Evolutionary conservation across 345 rosid genomes (phyloP).

Genomic region (Iberis pinnata): DNA sequence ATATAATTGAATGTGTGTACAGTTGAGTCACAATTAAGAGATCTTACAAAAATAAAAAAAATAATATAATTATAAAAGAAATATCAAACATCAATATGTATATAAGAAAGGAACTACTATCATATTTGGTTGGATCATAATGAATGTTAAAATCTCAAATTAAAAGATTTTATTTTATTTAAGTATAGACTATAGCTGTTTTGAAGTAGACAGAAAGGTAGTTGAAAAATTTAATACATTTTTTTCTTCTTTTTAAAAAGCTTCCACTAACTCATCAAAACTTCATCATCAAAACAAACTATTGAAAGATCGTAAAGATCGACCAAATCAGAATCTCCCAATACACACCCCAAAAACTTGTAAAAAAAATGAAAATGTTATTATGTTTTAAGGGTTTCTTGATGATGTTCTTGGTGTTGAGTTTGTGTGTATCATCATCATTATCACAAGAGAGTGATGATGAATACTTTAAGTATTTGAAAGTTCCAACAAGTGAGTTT

Average conservation of each 20-base stretch:
- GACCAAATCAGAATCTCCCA: too few species aligned
- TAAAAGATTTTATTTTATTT: not conserved
- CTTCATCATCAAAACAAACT: conserved; percentile 22
- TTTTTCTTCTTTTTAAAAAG: conserved; percentile 14
- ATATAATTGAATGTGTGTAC: conserved; percentile 18
- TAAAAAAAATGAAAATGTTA: conserved; percentile 9
- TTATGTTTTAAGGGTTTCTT: conserved; percentile 17
- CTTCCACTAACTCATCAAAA: conserved; percentile 17
- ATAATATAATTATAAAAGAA: too few species aligned
- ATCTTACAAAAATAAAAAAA: not conserved
- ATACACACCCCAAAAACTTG: not conserved
- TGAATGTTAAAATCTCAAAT: too few species aligned
- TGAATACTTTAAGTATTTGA: conserved; percentile 29
- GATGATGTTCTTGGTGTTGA: conserved; percentile 20
- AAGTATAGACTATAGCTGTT: conserved; percentile 23
- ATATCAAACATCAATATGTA: too few species aligned
- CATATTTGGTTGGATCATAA: too few species aligned
- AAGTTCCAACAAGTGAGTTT: conserved; percentile 42
- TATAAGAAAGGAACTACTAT: too few species aligned
- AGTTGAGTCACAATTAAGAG: conserved; percentile 22
- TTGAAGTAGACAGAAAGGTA: conserved; percentile 27
- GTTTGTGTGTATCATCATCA: conserved; percentile 20
- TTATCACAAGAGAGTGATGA: not conserved
- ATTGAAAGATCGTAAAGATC: too few species aligned
- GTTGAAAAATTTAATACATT: conserved; percentile 25